Evolutionary conservation across 1,139 yeast species (phyloP).

Genomic region (Meyerozyma smithsonii): DNA sequence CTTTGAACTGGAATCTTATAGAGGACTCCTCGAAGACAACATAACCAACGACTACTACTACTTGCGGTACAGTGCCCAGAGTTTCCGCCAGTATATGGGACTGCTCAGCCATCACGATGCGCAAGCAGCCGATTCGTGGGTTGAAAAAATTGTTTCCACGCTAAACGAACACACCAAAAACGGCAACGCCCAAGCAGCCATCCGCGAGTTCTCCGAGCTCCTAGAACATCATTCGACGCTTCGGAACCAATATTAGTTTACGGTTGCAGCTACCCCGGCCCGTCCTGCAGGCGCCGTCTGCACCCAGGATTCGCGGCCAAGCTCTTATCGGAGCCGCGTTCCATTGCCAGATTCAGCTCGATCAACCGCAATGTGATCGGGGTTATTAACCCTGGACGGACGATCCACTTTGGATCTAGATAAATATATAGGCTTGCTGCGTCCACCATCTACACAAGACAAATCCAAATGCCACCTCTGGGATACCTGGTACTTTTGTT

Average conservation of each 20-base stretch:
- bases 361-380: neutral
- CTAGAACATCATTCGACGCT: neutral
- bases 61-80: conserved; percentile 14
- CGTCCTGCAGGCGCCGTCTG: neutral
- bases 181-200: neutral
- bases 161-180: neutral
- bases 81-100: conserved; percentile 22
- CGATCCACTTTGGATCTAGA: neutral
- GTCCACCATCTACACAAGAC: neutral
- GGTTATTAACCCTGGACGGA: neutral
- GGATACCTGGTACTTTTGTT: neutral
- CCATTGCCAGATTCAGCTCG: neutral
- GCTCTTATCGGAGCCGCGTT: neutral
- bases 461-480: neutral
- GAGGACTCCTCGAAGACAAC: conserved; percentile 6
- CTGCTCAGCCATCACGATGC: conserved; percentile 11
- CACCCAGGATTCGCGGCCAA: neutral
- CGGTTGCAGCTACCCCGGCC: neutral
- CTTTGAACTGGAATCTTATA: conserved; percentile 9
- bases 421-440: neutral
- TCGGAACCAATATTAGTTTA: neutral
- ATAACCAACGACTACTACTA: conserved; percentile 13
- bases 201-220: neutral
- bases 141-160: conserved; percentile 10
- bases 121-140: conserved; percentile 14